Evolutionary conservation across 2,329 filamentous ascomycete species (phyloP).

Genomic region (Xylaria sp.): DNA sequence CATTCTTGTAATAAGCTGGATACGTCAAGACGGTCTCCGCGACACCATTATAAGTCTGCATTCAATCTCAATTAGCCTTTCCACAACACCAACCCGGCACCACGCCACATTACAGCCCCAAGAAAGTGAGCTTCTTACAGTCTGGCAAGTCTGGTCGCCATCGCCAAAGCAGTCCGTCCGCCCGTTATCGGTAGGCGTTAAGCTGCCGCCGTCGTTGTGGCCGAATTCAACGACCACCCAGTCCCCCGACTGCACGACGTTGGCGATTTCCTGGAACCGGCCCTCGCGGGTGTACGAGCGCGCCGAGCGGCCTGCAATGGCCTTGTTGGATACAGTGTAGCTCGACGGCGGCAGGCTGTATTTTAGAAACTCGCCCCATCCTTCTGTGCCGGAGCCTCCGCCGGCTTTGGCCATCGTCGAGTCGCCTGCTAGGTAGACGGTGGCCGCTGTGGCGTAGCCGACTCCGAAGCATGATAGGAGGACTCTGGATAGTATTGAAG

Average conservation of each 20-base stretch:
- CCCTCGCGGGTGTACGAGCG: conserved; percentile 74
- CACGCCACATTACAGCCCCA: background rate
- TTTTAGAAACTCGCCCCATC: conserved; percentile 71
- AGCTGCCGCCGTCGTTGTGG: conserved; percentile 75
- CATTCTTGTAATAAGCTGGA: conserved; percentile 68
- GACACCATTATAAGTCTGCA: conserved; percentile 59
- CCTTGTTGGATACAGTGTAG: conserved; percentile 68
- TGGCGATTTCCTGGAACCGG: conserved; percentile 68
- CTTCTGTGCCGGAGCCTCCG: conserved; percentile 59
- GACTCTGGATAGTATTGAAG: conserved; percentile 1
- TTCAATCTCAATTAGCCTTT: conserved; percentile 4
- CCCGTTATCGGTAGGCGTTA: conserved; percentile 66
- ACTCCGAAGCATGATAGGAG: conserved; percentile 32
- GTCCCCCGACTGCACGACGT: conserved; percentile 65
- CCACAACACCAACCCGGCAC: no score
- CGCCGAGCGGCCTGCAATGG: conserved; percentile 73
- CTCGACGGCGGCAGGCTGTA: conserved; percentile 57
- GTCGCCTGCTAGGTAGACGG: conserved; percentile 68
- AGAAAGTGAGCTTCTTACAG: conserved; percentile 37
- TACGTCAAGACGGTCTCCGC: conserved; percentile 70
- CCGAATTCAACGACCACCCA: conserved; percentile 78
- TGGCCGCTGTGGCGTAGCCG: conserved; percentile 47
- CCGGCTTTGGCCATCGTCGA: conserved; percentile 68
- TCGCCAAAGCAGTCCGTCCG: conserved; percentile 68
- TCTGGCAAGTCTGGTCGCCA: conserved; percentile 64